Base-by-base conservation (phyloP, 306 rosid species). In the Sphenostylis stenocarpa region DNA sequence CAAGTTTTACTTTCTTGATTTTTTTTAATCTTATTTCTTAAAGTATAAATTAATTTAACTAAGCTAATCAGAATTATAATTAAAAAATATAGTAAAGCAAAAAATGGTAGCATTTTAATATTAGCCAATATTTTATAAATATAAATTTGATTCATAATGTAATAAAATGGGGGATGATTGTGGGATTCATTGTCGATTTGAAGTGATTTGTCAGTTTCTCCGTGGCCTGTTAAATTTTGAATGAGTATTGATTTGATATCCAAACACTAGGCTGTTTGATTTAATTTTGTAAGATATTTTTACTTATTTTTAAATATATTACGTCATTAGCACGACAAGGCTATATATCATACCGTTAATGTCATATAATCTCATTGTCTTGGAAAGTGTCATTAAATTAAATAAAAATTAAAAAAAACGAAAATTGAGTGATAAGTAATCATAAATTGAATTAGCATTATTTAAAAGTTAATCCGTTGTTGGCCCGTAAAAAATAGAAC, bases 131-230 rank as follows among this genome's bases (percentile, higher is more conserved):
- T 38, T 58, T 58, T 58, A 60, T 60, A 61, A 29, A 33, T 33
- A 10, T 21, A 53, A 53, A 9, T 17, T 49, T 49, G 21, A 10
- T 7, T 1, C 5, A 16, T 5, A 51, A 2, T 1, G 12, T 20
- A 6, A 33, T 62, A 66, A 36, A 36, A 36, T 1, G 0, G 39
- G 9, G 2, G 10, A 36, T 10, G 29, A 7, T 68, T 47, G 9
- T 68, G 9, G 3, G 12, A 10, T 29, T 75, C 8, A 62, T 62
- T 45, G 6, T 63, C 24, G 53, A 36, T 33, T 34, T 9, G 43
- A 39, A 24, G 24, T 41, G 60, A 67, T 68, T 26, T 76, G 66
- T 76, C 65, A 34, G 44, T 15, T 75, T 75, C 28, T 44, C 20
- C 7, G 16, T 1, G 51, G 68, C 28, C 21, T 7, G 16, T 61